Conservation (phyloP, 345 rosid genomes). For the Punica granatum region DNA sequence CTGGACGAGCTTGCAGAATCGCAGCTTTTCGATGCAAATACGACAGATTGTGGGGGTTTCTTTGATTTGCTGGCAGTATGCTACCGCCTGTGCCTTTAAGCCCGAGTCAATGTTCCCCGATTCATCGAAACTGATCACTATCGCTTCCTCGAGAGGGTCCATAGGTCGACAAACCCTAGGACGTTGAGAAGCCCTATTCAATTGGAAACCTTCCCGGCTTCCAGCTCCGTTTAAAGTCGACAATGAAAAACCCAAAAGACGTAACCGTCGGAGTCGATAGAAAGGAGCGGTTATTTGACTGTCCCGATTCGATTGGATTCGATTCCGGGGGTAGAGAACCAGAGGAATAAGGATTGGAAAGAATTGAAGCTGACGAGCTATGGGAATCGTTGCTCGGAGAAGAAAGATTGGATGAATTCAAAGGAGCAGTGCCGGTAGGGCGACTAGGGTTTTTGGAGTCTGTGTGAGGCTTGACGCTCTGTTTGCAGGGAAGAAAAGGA, state of each 20-base stretch:
- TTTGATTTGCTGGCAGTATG: constrained; percentile 52
- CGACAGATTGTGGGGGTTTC: constrained; percentile 44
- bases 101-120: constrained; percentile 50
- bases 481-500: too few species aligned
- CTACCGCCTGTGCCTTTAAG: constrained; percentile 52
- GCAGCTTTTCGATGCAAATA: constrained; percentile 65
- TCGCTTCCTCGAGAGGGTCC: constrained; percentile 92
- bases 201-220: neutral
- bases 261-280: neutral
- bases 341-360: neutral
- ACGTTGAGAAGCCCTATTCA: neutral
- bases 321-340: neutral
- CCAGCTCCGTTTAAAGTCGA: neutral
- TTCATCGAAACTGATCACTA: constrained; percentile 66
- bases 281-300: neutral
- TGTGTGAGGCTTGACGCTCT: too few species aligned
- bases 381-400: neutral
- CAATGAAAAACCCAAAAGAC: neutral
- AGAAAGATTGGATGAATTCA: neutral
- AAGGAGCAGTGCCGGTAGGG: neutral
- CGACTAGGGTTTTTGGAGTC: neutral
- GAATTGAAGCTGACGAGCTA: neutral
- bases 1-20: constrained; percentile 47
- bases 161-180: constrained; percentile 18
- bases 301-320: neutral